Conservation (phyloP, 257 asterid genomes). For the Paulownia fortunei region DNA sequence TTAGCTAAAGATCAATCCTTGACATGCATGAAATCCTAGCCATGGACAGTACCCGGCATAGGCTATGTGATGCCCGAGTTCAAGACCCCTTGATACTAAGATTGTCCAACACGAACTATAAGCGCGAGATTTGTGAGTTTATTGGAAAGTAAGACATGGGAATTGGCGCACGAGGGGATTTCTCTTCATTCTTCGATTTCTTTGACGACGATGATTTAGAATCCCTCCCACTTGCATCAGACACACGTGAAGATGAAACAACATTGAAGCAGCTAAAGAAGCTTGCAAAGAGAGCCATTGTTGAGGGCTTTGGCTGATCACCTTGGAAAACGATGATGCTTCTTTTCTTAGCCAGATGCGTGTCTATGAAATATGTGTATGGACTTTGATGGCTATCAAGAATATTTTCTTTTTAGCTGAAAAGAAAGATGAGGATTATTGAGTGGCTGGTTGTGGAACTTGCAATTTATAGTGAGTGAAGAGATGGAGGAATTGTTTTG, state of each 20-base stretch:
- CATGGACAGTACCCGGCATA: too few relatives aligned
- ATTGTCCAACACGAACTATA: slow-evolving; percentile 6
- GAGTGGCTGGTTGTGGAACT: not conserved
- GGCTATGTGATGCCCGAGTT: not conserved
- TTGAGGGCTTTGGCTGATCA: not conserved
- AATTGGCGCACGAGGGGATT: slow-evolving; percentile 31
- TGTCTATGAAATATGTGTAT: not conserved
- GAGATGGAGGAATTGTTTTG: not conserved
- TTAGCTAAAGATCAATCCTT: not conserved
- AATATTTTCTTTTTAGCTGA: not conserved
- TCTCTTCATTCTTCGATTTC: slow-evolving; percentile 18
- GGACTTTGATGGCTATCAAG: not conserved
- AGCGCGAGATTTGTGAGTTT: slow-evolving; percentile 36
- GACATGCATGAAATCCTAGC: not conserved
- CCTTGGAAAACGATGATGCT: not conserved
- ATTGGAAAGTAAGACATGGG: slow-evolving; percentile 43
- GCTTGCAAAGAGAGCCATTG: slow-evolving; percentile 35
- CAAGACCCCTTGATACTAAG: not conserved
- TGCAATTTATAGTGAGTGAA: not conserved
- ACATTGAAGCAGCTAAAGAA: slow-evolving; percentile 31
- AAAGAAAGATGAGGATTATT: not conserved
- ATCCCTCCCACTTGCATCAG: not conserved
- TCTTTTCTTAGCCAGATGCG: too few relatives aligned
- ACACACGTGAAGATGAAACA: slow-evolving; percentile 27
- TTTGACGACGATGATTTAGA: not conserved